phyloP scores from a whole-genome alignment of 148 eudicot genomes.

The Suaeda aralocaspica region DNA sequence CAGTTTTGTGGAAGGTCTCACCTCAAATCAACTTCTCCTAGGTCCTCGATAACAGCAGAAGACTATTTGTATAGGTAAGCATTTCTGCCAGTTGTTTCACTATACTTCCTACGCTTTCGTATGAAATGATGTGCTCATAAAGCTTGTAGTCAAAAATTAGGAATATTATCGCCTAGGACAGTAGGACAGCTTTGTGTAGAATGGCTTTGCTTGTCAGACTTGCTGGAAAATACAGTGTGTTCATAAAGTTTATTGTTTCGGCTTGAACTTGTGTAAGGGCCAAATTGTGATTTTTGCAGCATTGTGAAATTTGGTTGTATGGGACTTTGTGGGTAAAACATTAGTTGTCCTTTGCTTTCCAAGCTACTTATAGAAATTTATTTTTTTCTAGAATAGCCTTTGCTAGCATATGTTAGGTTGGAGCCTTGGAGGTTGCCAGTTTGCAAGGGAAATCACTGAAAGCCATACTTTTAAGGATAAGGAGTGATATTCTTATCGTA shows the following conservation, averaged over 20 bases:
- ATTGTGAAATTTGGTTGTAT: background rate
- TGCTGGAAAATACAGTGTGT: background rate
- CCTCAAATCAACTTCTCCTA: background rate
- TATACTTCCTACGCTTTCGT: conserved; percentile 9
- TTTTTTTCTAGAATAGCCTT: conserved; percentile 1
- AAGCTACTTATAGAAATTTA: background rate
- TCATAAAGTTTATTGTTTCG: background rate
- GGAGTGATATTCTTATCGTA: background rate
- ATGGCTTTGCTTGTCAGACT: background rate
- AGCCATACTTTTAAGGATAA: background rate
- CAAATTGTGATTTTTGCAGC: background rate
- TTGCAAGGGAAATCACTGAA: background rate
- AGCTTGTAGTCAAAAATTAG: background rate
- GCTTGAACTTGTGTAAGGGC: background rate
- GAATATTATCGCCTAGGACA: background rate
- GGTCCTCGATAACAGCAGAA: conserved; percentile 16
- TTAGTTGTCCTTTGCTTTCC: background rate
- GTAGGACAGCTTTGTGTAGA: background rate
- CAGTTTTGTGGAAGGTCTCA: conserved; percentile 7
- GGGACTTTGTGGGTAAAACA: background rate
- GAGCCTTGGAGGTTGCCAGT: background rate
- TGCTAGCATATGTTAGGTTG: background rate
- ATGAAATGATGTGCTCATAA: background rate
- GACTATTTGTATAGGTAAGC: conserved; percentile 12
- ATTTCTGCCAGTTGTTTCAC: background rate